These are phyloP conservation scores for Haberlea rhodopensis DNA, from an alignment of 257 asterid genomes.

Conservation along the genomic window DNA sequence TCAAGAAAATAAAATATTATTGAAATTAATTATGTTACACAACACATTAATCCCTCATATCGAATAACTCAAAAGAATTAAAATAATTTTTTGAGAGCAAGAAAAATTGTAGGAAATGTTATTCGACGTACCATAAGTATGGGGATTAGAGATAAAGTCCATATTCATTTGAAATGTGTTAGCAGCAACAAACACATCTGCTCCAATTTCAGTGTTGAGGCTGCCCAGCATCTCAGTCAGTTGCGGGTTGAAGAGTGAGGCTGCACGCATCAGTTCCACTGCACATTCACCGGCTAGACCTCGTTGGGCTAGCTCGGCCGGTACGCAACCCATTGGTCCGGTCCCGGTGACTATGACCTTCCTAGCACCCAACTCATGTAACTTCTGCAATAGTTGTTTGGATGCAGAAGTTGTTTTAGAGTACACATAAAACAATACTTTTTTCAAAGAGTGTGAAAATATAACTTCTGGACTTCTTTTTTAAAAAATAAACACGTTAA, in stretches of 20 bases:
- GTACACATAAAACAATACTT: too few species aligned
- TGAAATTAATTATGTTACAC: too few species aligned
- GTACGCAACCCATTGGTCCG: constrained; percentile 84
- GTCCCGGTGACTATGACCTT: constrained; percentile 75
- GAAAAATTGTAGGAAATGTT: not conserved
- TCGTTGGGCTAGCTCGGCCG: constrained; percentile 74
- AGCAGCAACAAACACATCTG: constrained; percentile 62
- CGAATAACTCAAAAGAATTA: too few species aligned
- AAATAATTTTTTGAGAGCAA: too few species aligned
- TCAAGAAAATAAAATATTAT: too few species aligned
- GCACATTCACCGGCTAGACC: constrained; percentile 65
- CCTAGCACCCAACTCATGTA: constrained; percentile 65
- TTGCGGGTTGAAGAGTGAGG: constrained; percentile 62
- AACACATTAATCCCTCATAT: too few species aligned
- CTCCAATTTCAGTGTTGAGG: constrained; percentile 51
- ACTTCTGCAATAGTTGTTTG: constrained; percentile 48
- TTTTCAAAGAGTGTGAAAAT: not conserved
- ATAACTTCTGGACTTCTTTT: not conserved
- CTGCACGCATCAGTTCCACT: constrained; percentile 57
- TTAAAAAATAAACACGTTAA: too few species aligned
- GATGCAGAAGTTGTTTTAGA: not conserved
- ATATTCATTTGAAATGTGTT: constrained; percentile 50
- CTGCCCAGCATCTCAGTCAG: constrained; percentile 40
- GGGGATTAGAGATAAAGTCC: constrained; percentile 64
- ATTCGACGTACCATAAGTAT: constrained; percentile 50